Percentiles rank a stretch among this genome's conserved stretches.
phyloP scores from a whole-genome alignment of 495 filamentous ascomycete genomes.

The Hypoxylon trugodes region DNA sequence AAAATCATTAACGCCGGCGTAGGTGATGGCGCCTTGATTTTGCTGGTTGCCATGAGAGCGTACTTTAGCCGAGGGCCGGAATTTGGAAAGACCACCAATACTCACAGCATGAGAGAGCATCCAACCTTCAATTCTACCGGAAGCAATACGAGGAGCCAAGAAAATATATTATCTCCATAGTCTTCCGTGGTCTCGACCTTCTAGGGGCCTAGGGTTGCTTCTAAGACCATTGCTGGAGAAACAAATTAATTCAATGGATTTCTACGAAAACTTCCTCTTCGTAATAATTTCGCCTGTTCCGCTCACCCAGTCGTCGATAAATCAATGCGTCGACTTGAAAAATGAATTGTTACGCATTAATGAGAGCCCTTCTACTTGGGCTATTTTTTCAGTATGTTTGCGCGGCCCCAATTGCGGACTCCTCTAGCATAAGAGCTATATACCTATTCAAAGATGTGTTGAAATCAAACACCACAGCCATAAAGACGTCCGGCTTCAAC shows the following conservation, averaged over 20 bases:
- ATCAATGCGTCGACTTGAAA: neutral
- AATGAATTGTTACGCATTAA: conserved; percentile 29
- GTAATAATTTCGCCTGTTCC: neutral
- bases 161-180: conserved; percentile 1
- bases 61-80: conserved; percentile 24
- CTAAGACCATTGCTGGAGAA: neutral
- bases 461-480: conserved; percentile 50
- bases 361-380: conserved; percentile 38
- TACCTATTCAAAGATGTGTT: conserved; percentile 57
- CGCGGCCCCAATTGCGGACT: conserved; percentile 14
- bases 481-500: conserved; percentile 54
- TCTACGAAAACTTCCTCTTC: neutral
- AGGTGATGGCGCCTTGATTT: neutral
- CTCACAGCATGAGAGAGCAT: neutral
- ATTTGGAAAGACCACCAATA: neutral
- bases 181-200: neutral
- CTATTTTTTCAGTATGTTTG: conserved; percentile 32
- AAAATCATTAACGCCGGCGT: too few species aligned
- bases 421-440: conserved; percentile 44
- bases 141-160: conserved; percentile 15
- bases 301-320: neutral
- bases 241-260: neutral
- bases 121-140: conserved; percentile 15
- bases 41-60: neutral
- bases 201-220: neutral